Evolutionary conservation across 2,329 filamentous ascomycete genomes (phyloP), one percentile per base, ranked within the genome.

Genomic region (Colletotrichum viniferum): DNA sequence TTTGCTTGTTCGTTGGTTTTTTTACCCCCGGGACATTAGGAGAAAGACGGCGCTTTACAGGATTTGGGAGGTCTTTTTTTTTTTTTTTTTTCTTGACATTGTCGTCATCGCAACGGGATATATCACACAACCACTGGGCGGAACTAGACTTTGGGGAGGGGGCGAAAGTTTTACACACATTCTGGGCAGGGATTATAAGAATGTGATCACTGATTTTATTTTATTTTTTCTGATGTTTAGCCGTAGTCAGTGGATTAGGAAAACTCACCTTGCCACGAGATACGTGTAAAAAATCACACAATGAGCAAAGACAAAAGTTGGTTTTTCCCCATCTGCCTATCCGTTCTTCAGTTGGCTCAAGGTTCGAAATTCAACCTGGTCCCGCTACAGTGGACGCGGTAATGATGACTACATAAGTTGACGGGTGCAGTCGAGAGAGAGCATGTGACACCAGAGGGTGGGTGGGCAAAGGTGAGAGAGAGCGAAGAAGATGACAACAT

Each of bases 1-100:
- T 14, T n/a, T 52, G 24, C 38, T 55, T 32, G 14, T 71, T n/a
- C 13, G 38, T n/a, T n/a, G 24, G 21, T 48, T 64, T 30, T 38
- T 36, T 43, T 43, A 43, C 18, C 38, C 36, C 38, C 38, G 55
- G 62, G 38, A 32, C 55, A 14, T 24, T n/a, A 43, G 73, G 73
- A 75, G 73, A 75, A 75, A 58, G 69, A 67, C 28, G 73, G 73
- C 69, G 73, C 73, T 75, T 55, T 68, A 67, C n/a, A 72, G 62
- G 73, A 28, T 56, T 67, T 28, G 65, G 69, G 62, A 32, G 62
- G 7, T 28, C 2, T 55, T n/a, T 26, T 69, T 18, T 12, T 63
- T 30, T 34, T 34, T 34, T 21, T 60, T 28, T 7, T 26, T 30
- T 24, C 7, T 55, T 30, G 14, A 21, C 18, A 61, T 30, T 61